A percentile compares a stretch with the other conserved stretches of the same genome.
Evolutionary conservation across 192 early-diverging fungal species (phyloP).

Genomic region (Podila clonocystis): DNA sequence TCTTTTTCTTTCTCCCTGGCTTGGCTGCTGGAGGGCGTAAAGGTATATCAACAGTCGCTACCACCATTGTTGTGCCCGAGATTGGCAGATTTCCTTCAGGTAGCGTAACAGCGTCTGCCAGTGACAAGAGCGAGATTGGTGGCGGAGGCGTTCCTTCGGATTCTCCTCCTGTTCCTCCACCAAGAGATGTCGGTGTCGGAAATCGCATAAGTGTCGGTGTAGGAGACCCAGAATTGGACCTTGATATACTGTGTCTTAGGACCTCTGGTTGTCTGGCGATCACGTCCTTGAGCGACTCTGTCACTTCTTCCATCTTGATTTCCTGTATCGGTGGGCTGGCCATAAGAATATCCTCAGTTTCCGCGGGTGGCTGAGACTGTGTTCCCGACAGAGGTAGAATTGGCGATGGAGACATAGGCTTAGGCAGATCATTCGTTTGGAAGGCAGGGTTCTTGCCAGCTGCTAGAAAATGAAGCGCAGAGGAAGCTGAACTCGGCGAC

Average conservation of each 20-base stretch:
- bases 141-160: not conserved
- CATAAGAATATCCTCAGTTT: not conserved
- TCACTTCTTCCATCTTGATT: not conserved
- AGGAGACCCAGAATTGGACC: conserved; percentile 9
- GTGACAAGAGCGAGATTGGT: not conserved
- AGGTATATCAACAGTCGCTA: not conserved
- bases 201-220: conserved; percentile 1
- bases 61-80: not conserved
- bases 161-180: conserved; percentile 5
- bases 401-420: not conserved
- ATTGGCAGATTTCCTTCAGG: not conserved
- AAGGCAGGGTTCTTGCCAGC: not conserved
- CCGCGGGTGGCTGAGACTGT: not conserved
- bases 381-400: not conserved
- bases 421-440: not conserved
- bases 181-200: conserved; percentile 18
- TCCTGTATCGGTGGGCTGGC: not conserved
- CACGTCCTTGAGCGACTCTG: not conserved
- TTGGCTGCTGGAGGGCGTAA: not conserved
- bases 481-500: not conserved
- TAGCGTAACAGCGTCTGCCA: not conserved
- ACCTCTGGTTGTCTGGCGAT: not conserved
- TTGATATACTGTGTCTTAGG: conserved; percentile 1
- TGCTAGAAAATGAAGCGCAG: not conserved
- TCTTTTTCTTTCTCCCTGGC: not conserved